Percentiles rank a stretch among this genome's conserved stretches.
These are phyloP conservation scores for Ophiocordyceps robertsii DNA, from an alignment of 2,329 filamentous ascomycete genomes.

Conservation along the genomic window DNA sequence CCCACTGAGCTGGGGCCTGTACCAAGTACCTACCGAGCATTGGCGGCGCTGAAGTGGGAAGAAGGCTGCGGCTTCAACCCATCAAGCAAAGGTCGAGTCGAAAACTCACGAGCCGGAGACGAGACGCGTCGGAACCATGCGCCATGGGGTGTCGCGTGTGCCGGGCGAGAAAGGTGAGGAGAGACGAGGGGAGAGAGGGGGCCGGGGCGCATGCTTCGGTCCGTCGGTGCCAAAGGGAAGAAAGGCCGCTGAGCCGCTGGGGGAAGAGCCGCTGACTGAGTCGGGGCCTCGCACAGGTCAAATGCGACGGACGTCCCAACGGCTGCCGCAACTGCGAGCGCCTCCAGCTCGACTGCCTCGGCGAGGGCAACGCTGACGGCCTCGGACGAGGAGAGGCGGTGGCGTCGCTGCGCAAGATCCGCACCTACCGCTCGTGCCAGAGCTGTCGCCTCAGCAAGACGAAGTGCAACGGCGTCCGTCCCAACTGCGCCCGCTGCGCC, in stretches of 20 bases:
- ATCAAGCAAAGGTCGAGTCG: too few relatives aligned
- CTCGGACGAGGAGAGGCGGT: constrained; percentile 12
- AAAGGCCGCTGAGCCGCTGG: too few relatives aligned
- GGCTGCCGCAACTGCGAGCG: constrained; percentile 29
- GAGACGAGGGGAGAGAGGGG: background rate
- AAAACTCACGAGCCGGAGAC: background rate
- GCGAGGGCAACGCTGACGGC: constrained; percentile 17
- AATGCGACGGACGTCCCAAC: constrained; percentile 26
- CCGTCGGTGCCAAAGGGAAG: background rate
- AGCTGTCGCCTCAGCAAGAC: constrained; percentile 26
- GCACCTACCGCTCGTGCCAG: constrained; percentile 26
- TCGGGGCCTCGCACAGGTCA: constrained; percentile 16
- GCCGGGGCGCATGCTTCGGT: background rate
- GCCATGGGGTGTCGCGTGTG: constrained; percentile 26
- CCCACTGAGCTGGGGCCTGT: too few relatives aligned
- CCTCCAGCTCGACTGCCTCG: constrained; percentile 26
- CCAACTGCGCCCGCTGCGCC: constrained; percentile 21
- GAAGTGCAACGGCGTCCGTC: constrained; percentile 26
- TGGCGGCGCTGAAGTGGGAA: background rate
- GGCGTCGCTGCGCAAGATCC: constrained; percentile 21
- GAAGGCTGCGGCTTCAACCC: too few relatives aligned
- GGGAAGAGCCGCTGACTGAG: background rate
- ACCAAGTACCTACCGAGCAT: too few relatives aligned
- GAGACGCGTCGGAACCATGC: background rate
- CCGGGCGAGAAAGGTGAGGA: constrained; percentile 23